Evolutionary conservation across 2,329 filamentous ascomycete genomes (phyloP), one percentile per base, ranked within the genome.

Genomic region (Eurotiales sp.): DNA sequence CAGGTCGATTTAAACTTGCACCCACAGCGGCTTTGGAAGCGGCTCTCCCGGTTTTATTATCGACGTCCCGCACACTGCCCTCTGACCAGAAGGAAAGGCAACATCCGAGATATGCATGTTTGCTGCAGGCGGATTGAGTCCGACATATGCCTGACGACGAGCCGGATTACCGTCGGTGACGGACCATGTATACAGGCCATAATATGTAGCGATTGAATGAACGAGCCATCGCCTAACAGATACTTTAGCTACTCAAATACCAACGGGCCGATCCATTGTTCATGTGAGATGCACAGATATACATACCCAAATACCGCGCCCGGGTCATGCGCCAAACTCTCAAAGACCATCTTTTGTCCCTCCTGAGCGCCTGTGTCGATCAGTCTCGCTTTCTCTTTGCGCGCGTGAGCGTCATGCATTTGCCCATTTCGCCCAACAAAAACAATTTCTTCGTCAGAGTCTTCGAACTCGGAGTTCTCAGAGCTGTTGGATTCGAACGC

Each of bases 191-290:
- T 84, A 81, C 51, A 96, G 79, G 40, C 90, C 91, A 65, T 97
- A 97, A 69, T 97, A 97, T 36, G 86, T 83, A 8, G 89, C 92
- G 56, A 97, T 91, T 52, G 88, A 87, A 70, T 97, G 91, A 1
- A 95, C 89, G 49, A 97, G 81, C 88, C 91, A 97, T 57, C 92
- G 87, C 59, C 88, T 92, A 55, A 36, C 25, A 27, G 15, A 15
- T 17, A 42, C n/a, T 2, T 12, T 3, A 29, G 25, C n/a, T 45
- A 55, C 8, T 27, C 25, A 10, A 27, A 27, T n/a, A 27, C 25
- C 25, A 27, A 27, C 25, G 5, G 10, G n/a, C n/a, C n/a, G n/a
- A n/a, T n/a, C n/a, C n/a, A n/a, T n/a, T n/a, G n/a, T n/a, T n/a
- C n/a, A n/a, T n/a, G n/a, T n/a, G n/a, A n/a, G n/a, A n/a, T n/a